Percentiles rank a stretch among this genome's conserved stretches.
Evolutionary conservation across 257 asterid genomes (phyloP).

Genomic region (Eustoma russellianum): DNA sequence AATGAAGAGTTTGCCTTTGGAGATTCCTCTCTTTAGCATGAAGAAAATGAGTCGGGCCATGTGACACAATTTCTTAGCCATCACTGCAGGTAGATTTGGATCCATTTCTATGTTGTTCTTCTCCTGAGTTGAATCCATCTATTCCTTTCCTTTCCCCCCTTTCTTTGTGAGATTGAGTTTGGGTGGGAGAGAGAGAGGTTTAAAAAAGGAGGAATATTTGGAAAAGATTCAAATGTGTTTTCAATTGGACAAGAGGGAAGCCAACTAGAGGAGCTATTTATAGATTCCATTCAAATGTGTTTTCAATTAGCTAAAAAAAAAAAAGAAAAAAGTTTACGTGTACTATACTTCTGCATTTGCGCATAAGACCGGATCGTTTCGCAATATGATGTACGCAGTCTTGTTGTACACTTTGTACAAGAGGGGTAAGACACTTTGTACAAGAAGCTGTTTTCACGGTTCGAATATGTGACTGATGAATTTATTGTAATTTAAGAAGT

Average conservation of each 20-base stretch:
- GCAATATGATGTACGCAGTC: too few relatives aligned
- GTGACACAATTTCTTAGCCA: constrained; percentile 67
- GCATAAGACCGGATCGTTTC: too few relatives aligned
- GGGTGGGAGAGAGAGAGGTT: neutral
- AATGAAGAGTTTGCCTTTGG: constrained; percentile 46
- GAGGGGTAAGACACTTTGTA: too few relatives aligned
- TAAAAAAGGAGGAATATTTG: constrained; percentile 4
- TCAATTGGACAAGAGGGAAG: constrained; percentile 13
- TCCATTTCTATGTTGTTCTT: constrained; percentile 41
- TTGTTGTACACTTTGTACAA: too few relatives aligned
- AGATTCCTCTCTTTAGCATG: constrained; percentile 67
- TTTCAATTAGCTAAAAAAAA: too few relatives aligned
- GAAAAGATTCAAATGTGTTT: constrained; percentile 12
- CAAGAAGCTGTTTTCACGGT: too few relatives aligned
- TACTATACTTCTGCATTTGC: too few relatives aligned
- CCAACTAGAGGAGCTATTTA: constrained; percentile 24
- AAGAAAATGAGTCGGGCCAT: constrained; percentile 40
- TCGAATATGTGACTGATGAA: too few relatives aligned
- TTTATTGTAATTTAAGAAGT: too few relatives aligned
- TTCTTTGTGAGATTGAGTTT: too few relatives aligned
- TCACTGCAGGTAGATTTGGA: constrained; percentile 49
- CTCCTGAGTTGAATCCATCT: neutral
- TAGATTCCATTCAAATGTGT: constrained; percentile 17
- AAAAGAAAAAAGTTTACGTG: too few relatives aligned
- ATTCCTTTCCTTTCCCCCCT: neutral